phyloP scores from a whole-genome alignment of 169 alveolate genomes.

The Perkinsus olseni region DNA sequence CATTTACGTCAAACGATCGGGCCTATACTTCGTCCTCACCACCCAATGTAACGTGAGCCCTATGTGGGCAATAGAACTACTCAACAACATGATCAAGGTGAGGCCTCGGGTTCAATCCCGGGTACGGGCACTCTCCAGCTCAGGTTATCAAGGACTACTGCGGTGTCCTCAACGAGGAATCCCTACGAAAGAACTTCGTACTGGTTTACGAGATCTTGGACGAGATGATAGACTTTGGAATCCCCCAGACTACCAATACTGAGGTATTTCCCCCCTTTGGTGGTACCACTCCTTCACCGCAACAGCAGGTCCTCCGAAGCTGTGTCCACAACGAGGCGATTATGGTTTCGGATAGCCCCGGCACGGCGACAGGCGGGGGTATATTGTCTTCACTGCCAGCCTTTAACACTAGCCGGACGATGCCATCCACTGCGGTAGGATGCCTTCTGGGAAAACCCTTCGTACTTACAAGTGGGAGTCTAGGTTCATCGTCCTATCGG shows the following conservation, averaged over 20 bases:
- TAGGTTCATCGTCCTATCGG: background rate
- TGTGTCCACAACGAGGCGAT: slow-evolving; percentile 21
- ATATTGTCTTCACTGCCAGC: background rate
- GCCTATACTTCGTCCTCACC: slow-evolving; percentile 78
- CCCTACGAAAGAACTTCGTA: slow-evolving; percentile 87
- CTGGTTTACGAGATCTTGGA: slow-evolving; percentile 92
- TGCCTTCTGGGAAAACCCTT: background rate
- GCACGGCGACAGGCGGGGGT: background rate
- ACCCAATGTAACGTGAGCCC: slow-evolving; percentile 84
- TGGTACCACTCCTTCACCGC: slow-evolving; percentile 13
- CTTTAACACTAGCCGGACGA: background rate
- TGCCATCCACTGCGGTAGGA: background rate
- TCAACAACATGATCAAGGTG: slow-evolving; percentile 66
- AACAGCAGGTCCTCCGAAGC: background rate
- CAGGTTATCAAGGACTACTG: slow-evolving; percentile 76
- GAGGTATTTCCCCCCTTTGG: slow-evolving; percentile 60
- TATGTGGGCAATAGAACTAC: slow-evolving; percentile 74
- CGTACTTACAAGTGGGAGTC: background rate
- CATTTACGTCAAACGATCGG: slow-evolving; percentile 63
- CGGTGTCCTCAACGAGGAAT: slow-evolving; percentile 94
- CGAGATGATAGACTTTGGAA: slow-evolving; percentile 90
- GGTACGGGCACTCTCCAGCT: slow-evolving; percentile 7
- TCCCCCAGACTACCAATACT: slow-evolving; percentile 85
- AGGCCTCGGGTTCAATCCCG: slow-evolving; percentile 30
- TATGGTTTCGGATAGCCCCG: background rate